Conservation (phyloP, 257 asterid genomes). For the Lantana camara region DNA sequence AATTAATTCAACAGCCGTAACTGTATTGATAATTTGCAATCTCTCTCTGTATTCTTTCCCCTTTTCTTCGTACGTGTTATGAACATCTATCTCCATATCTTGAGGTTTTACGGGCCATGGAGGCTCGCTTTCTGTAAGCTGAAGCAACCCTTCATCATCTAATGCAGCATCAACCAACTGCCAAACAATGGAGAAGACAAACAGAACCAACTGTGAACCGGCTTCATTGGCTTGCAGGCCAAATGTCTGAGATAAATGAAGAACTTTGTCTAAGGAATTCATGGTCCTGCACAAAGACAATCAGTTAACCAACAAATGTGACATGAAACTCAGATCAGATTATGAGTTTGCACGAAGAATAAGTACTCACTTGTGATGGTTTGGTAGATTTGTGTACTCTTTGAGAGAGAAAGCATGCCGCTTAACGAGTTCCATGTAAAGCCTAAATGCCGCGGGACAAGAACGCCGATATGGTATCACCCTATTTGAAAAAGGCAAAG, state of each 20-base stretch:
- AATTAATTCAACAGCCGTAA: constrained; percentile 71
- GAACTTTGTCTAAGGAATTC: constrained; percentile 51
- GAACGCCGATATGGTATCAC: constrained; percentile 70
- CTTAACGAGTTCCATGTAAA: constrained; percentile 87
- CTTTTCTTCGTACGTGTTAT: constrained; percentile 44
- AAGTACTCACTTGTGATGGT: constrained; percentile 71
- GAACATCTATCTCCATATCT: constrained; percentile 72
- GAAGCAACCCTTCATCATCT: constrained; percentile 89
- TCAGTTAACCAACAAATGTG: neutral
- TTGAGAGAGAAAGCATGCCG: constrained; percentile 65
- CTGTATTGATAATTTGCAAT: constrained; percentile 55
- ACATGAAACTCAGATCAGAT: constrained; percentile 18
- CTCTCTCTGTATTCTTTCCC: constrained; percentile 52
- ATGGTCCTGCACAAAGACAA: constrained; percentile 61
- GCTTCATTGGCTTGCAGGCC: constrained; percentile 55
- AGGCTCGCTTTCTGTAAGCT: constrained; percentile 60
- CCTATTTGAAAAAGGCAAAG: constrained; percentile 45
- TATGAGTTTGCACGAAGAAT: neutral
- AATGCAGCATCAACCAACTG: constrained; percentile 78
- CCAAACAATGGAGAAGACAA: constrained; percentile 71
- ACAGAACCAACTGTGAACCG: constrained; percentile 62
- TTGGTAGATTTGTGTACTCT: constrained; percentile 53
- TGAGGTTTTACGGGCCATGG: constrained; percentile 66
- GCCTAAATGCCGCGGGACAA: constrained; percentile 85
- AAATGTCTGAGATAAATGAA: constrained; percentile 56